phyloP scores from a whole-genome alignment of 2,329 filamentous ascomycete species.

The Fusarium cicatricum region DNA sequence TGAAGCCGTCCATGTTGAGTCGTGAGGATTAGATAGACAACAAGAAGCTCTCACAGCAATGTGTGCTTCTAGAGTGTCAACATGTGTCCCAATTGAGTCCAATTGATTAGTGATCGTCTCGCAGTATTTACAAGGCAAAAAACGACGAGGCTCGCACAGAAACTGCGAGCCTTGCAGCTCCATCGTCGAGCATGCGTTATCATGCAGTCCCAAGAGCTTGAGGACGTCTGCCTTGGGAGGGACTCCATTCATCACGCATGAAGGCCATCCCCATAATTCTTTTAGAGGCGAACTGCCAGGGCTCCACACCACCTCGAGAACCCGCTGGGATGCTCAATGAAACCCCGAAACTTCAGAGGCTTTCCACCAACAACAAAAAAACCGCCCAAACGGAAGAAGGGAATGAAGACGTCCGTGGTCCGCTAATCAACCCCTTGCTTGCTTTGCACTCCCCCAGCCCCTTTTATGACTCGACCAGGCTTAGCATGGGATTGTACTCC shows the following conservation, averaged over 20 bases:
- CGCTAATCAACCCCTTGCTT: slow-evolving; percentile 27
- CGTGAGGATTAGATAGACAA: slow-evolving; percentile 40
- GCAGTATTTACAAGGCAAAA: slow-evolving; percentile 24
- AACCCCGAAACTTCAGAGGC: neutral
- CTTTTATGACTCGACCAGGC: slow-evolving; percentile 7
- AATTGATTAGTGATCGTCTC: slow-evolving; percentile 28
- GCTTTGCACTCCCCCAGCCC: slow-evolving; percentile 12
- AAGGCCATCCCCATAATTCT: neutral
- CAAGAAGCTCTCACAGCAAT: slow-evolving; percentile 5
- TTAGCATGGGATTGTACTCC: too few species aligned
- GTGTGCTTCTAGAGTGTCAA: neutral
- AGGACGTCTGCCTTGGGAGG: slow-evolving; percentile 40
- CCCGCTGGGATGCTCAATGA: slow-evolving; percentile 8
- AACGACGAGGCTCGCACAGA: slow-evolving; percentile 23
- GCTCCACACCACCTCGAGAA: neutral
- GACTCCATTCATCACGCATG: slow-evolving; percentile 16
- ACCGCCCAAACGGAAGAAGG: neutral
- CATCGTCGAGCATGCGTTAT: slow-evolving; percentile 37
- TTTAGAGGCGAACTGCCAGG: slow-evolving; percentile 1
- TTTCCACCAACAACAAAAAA: slow-evolving; percentile 10
- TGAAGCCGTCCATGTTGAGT: slow-evolving; percentile 22
- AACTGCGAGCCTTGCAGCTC: slow-evolving; percentile 35
- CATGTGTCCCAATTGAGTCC: slow-evolving; percentile 28
- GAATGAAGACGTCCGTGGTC: neutral
- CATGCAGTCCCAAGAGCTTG: slow-evolving; percentile 39